Conservation (phyloP, 2,329 filamentous ascomycete species). For the Cylindrodendrum hubeiense region DNA sequence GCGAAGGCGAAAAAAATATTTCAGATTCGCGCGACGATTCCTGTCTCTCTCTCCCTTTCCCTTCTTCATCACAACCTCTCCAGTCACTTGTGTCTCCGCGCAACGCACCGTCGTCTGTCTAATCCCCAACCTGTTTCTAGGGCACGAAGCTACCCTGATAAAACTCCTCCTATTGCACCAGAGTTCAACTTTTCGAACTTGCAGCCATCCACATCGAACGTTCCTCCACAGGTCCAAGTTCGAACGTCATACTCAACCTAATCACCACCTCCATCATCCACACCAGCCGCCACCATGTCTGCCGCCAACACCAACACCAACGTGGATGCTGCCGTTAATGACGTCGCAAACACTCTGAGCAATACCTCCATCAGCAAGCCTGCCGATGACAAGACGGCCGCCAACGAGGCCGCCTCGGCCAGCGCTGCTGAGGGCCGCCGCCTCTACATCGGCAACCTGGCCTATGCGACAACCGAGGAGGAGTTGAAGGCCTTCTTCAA, state of each 20-base stretch:
- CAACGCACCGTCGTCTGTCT: slow-evolving; percentile 62
- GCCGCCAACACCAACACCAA: slow-evolving; percentile 56
- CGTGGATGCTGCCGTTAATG: slow-evolving; percentile 77
- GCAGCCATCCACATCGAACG: slow-evolving; percentile 59
- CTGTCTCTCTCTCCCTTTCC: slow-evolving; percentile 47
- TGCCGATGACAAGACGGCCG: slow-evolving; percentile 69
- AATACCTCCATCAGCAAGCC: slow-evolving; percentile 74
- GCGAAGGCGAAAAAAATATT: slow-evolving; percentile 55
- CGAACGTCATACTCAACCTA: slow-evolving; percentile 61
- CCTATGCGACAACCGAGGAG: slow-evolving; percentile 99
- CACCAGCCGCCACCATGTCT: slow-evolving; percentile 81
- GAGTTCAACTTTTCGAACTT: slow-evolving; percentile 68
- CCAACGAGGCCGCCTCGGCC: slow-evolving; percentile 92
- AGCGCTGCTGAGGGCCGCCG: slow-evolving; percentile 98
- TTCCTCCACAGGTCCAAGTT: slow-evolving; percentile 54
- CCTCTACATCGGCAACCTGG: slow-evolving; percentile 99
- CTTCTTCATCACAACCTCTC: slow-evolving; percentile 57
- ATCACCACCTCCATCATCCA: slow-evolving; percentile 53
- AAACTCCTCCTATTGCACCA: slow-evolving; percentile 72
- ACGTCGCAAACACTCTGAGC: slow-evolving; percentile 80
- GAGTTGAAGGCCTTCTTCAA: slow-evolving; percentile 99
- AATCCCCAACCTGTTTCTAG: slow-evolving; percentile 70
- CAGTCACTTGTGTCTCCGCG: slow-evolving; percentile 61
- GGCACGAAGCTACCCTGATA: slow-evolving; percentile 90
- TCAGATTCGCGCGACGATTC: slow-evolving; percentile 51